Evolutionary conservation across 371 early-diverging fungal species (phyloP).

Genomic region (Apophysomyces elegans): DNA sequence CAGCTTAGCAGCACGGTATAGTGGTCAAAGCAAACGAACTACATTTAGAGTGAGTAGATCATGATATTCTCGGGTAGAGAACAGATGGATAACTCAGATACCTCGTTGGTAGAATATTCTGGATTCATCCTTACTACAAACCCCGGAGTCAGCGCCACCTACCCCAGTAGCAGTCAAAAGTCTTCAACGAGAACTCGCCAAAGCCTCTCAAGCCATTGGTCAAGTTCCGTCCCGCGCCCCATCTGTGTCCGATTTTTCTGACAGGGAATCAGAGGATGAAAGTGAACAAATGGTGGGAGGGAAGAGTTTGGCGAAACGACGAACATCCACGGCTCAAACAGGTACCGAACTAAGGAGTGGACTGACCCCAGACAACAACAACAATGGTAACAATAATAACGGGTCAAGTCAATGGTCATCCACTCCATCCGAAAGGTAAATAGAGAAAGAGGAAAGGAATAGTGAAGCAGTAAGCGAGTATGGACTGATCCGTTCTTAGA

Average conservation of each 20-base stretch:
- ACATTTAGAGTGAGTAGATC: slow-evolving; percentile 25
- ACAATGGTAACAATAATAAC: too few relatives aligned
- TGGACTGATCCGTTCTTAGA: not conserved
- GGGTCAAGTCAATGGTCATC: not conserved
- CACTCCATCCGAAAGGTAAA: slow-evolving; percentile 11
- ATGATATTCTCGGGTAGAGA: not conserved
- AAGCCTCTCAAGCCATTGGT: slow-evolving; percentile 37
- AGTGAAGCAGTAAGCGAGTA: not conserved
- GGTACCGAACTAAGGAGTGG: slow-evolving; percentile 12
- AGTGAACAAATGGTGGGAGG: slow-evolving; percentile 14
- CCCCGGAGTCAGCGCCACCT: slow-evolving; percentile 12
- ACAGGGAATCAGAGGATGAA: slow-evolving; percentile 44
- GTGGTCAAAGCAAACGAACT: slow-evolving; percentile 18
- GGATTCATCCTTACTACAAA: slow-evolving; percentile 16
- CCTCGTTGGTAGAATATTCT: slow-evolving; percentile 22
- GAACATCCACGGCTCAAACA: slow-evolving; percentile 38
- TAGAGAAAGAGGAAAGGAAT: not conserved
- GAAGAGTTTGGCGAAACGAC: slow-evolving; percentile 45
- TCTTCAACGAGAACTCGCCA: slow-evolving; percentile 37
- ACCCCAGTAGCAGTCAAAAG: slow-evolving; percentile 21
- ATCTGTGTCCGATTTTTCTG: slow-evolving; percentile 48
- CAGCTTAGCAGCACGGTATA: slow-evolving; percentile 23
- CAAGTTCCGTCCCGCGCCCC: slow-evolving; percentile 45
- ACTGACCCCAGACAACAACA: slow-evolving; percentile 3
- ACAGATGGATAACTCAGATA: not conserved